Percentiles rank a stretch among this genome's conserved stretches.
Conservation (phyloP, 805 yeast genomes). For the Schwanniomyces polymorphus region DNA sequence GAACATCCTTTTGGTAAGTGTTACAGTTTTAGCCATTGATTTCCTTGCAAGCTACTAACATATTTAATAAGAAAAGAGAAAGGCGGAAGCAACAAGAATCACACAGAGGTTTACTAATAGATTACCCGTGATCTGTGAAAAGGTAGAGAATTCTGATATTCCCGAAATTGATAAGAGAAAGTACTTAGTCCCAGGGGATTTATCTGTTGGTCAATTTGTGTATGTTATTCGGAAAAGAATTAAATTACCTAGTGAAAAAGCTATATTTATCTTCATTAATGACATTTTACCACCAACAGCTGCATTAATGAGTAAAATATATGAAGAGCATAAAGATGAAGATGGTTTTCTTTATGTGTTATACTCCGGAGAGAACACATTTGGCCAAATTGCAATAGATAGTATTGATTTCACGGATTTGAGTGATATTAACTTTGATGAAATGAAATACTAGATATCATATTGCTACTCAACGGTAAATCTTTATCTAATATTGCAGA, state of each 20-base stretch:
- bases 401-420: conserved; percentile 6
- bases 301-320: conserved; percentile 90
- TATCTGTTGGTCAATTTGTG: conserved; percentile 97
- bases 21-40: neutral
- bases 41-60: conserved; percentile 5
- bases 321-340: conserved; percentile 95
- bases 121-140: conserved; percentile 96
- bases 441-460: neutral
- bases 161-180: conserved; percentile 97
- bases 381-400: conserved; percentile 51
- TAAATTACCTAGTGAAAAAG: conserved; percentile 94
- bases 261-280: conserved; percentile 94
- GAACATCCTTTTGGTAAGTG: conserved; percentile 89
- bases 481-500: neutral
- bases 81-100: conserved; percentile 91
- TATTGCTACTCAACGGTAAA: neutral
- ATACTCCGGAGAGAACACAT: conserved; percentile 97
- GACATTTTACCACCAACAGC: conserved; percentile 98
- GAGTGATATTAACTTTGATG: conserved; percentile 5
- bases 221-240: conserved; percentile 96
- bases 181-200: conserved; percentile 92
- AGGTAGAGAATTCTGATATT: conserved; percentile 94
- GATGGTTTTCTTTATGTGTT: conserved; percentile 96
- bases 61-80: conserved; percentile 67
- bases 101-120: conserved; percentile 86